Conservation (phyloP, 2,329 filamentous ascomycete genomes). For the Cordyceps pruinosa region DNA sequence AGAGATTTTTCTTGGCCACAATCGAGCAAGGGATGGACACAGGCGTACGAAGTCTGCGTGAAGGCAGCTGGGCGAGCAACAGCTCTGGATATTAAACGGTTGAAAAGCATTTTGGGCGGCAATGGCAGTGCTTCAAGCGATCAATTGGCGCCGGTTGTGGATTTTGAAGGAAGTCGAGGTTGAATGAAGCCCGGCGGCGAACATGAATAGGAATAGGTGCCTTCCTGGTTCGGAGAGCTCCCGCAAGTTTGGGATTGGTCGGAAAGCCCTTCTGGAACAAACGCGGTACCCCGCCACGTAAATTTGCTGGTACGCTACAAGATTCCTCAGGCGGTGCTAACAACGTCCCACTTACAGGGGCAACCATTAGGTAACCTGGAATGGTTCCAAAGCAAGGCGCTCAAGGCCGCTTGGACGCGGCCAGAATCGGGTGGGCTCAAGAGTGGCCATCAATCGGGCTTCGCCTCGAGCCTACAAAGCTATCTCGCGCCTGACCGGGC, state of each 20-base stretch:
- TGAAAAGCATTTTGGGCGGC: constrained; percentile 49
- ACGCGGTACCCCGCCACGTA: background rate
- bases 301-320: constrained; percentile 3
- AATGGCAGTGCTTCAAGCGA: constrained; percentile 18
- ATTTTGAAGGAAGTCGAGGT: constrained; percentile 7
- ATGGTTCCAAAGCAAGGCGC: constrained; percentile 1
- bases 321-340: background rate
- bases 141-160: constrained; percentile 21
- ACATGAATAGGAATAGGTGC: background rate
- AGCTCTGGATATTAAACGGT: constrained; percentile 53
- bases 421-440: constrained; percentile 4
- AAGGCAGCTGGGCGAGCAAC: constrained; percentile 49
- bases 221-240: constrained; percentile 16
- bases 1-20: constrained; percentile 13
- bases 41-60: constrained; percentile 45
- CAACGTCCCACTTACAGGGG: background rate
- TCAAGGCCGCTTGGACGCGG: constrained; percentile 3
- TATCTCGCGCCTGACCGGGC: background rate
- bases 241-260: constrained; percentile 11
- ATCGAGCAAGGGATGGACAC: background rate
- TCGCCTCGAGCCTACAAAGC: background rate
- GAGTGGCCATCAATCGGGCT: background rate
- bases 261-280: background rate
- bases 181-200: constrained; percentile 2
- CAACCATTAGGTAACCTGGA: constrained; percentile 10